These are phyloP conservation scores for Graphium sp. DNA, from an alignment of 2,329 filamentous ascomycete species.

Conservation along the genomic window DNA sequence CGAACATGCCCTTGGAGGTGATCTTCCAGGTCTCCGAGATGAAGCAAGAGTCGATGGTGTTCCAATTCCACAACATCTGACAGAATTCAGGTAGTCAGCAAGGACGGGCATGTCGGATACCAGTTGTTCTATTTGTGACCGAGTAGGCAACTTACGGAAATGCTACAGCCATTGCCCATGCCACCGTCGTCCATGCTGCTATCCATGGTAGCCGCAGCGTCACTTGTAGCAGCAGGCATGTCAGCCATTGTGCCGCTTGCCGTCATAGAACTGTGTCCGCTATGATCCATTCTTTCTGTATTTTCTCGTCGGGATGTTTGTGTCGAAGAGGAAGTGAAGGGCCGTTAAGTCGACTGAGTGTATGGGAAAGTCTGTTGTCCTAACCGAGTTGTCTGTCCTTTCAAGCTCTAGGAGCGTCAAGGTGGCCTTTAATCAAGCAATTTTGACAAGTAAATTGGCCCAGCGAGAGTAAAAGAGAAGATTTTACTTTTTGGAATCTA, in stretches of 20 bases:
- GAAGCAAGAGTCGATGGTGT: slow-evolving; percentile 58
- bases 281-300: background rate
- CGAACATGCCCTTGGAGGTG: slow-evolving; percentile 53
- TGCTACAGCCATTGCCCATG: slow-evolving; percentile 18
- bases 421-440: no score
- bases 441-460: no score
- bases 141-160: slow-evolving; percentile 21
- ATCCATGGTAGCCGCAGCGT: slow-evolving; percentile 2
- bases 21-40: slow-evolving; percentile 54
- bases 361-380: no score
- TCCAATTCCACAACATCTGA: slow-evolving; percentile 71
- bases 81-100: slow-evolving; percentile 2
- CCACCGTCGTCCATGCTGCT: slow-evolving; percentile 6
- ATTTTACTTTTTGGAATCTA: no score
- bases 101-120: no score
- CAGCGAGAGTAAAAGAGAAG: no score
- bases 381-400: no score
- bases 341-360: no score
- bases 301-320: no score
- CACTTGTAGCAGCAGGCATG: slow-evolving; percentile 7
- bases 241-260: slow-evolving; percentile 4
- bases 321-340: no score
- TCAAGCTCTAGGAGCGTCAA: no score
- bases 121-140: no score
- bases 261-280: background rate